Conservation (phyloP, 2,329 filamentous ascomycete genomes). For the Colletotrichum cuscutae region DNA sequence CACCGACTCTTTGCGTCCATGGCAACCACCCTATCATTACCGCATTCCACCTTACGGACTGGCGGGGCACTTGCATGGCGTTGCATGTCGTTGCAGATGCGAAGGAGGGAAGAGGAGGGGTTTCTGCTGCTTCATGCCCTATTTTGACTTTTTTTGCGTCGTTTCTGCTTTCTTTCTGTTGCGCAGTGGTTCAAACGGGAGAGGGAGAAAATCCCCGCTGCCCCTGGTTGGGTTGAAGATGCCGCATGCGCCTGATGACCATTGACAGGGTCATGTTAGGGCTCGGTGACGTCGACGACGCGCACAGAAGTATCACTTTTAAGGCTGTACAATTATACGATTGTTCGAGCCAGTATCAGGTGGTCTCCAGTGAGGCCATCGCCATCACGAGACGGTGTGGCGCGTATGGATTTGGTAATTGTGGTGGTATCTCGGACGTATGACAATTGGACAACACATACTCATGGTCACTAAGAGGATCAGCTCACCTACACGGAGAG, state of each 20-base stretch:
- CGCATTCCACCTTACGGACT: constrained; percentile 17
- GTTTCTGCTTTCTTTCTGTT: not conserved
- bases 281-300: constrained; percentile 28
- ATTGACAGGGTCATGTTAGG: constrained; percentile 24
- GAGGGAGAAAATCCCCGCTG: constrained; percentile 3
- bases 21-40: constrained; percentile 29
- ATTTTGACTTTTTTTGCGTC: constrained; percentile 16
- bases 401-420: not conserved
- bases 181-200: not conserved
- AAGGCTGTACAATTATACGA: not conserved
- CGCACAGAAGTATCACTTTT: constrained; percentile 18
- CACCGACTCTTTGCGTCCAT: constrained; percentile 34
- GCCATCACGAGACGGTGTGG: constrained; percentile 8
- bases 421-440: constrained; percentile 13
- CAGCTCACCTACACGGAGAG: constrained; percentile 1
- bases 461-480: not conserved
- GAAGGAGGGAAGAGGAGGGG: constrained; percentile 22
- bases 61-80: constrained; percentile 33
- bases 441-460: not conserved
- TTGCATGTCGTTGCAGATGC: constrained; percentile 34
- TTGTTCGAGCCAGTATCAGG: not conserved
- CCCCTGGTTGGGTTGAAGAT: constrained; percentile 20
- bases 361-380: not conserved
- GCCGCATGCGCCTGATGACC: not conserved
- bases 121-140: constrained; percentile 21